Evolutionary conservation across 345 rosid species (phyloP), one percentile per base, ranked within the genome.

Genomic region (Euphorbia pulcherrima): DNA sequence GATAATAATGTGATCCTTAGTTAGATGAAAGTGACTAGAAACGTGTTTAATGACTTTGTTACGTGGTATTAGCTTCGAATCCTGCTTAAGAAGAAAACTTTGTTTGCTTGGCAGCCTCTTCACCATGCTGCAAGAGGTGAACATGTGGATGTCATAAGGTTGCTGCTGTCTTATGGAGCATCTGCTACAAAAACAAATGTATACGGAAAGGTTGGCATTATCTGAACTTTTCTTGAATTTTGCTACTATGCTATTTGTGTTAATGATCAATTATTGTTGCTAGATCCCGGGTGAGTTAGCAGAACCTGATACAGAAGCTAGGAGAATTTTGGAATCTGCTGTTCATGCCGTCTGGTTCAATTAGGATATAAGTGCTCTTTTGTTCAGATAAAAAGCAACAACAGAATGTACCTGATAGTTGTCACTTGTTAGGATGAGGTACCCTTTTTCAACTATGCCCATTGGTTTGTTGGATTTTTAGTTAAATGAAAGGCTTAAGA

Each of bases 71-170:
- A 52, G 40, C 52, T 44, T 44, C 16, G 17, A 44, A 44, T 11
- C 50, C 50, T 30, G 53, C 28, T 16, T 26, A 18, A 8, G 14
- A 10, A 40, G 35, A 40, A 17, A 33, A 59, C 54, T 35, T 53
- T 59, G 41, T 57, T 27, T 16, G 7, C 17, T 59, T 39, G n/a
- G 53, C 78, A 91, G 97, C 97, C 99, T 66, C 92, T 94, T 67
- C 99, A 94, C 78, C 96, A 90, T 53, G 97, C 97, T 24, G 97
- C 95, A 27, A 84, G 97, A 78, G 99, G 96, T 62, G 96, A 89
- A 50, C 99, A 94, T 64, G 83, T 65, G 27, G 85, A 88, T 28
- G 90, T 90, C 59, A 71, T 90, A 59, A 81, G 86, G 44, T 77
- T 83, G 74, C 82, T 94, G 74, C 79, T 94, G 65, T 74, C 80